These are phyloP conservation scores for Boletus sp. DNA, from an alignment of 1,284 basidiomycete species.

Conservation along the genomic window DNA sequence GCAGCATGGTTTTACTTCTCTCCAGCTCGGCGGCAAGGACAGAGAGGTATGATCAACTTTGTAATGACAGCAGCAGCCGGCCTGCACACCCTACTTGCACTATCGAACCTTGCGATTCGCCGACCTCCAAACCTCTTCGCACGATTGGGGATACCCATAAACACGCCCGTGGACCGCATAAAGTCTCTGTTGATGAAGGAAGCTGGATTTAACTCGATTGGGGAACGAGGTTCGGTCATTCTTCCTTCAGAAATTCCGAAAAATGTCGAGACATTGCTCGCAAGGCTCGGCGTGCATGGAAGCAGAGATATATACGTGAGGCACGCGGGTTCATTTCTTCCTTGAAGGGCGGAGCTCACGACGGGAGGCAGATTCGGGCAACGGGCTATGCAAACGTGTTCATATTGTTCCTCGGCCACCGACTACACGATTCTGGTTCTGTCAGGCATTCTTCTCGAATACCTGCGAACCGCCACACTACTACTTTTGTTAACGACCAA, in stretches of 20 bases:
- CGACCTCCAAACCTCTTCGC: slow-evolving; percentile 63
- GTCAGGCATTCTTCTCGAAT: slow-evolving; percentile 51
- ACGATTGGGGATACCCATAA: slow-evolving; percentile 50
- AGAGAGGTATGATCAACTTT: neutral
- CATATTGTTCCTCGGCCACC: slow-evolving; percentile 52
- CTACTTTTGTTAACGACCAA: slow-evolving; percentile 47
- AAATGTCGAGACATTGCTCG: slow-evolving; percentile 50
- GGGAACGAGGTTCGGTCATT: slow-evolving; percentile 9
- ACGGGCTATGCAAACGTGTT: slow-evolving; percentile 53
- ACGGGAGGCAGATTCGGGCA: slow-evolving; percentile 56
- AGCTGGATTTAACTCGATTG: slow-evolving; percentile 12
- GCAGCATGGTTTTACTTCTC: slow-evolving; percentile 23
- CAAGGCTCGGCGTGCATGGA: slow-evolving; percentile 55
- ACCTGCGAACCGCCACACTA: slow-evolving; percentile 53
- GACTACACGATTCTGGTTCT: slow-evolving; percentile 60
- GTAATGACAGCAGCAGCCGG: slow-evolving; percentile 35
- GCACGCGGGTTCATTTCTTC: slow-evolving; percentile 33
- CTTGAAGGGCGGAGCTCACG: slow-evolving; percentile 1
- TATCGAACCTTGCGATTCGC: slow-evolving; percentile 45
- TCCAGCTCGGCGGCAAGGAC: slow-evolving; percentile 6
- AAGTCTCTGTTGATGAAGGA: slow-evolving; percentile 41
- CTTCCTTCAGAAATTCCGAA: slow-evolving; percentile 37
- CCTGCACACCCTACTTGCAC: slow-evolving; percentile 52
- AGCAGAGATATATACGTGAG: slow-evolving; percentile 56
- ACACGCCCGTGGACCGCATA: slow-evolving; percentile 49